Evolutionary conservation across 2,329 filamentous ascomycete species (phyloP), one percentile per base, ranked within the genome.

Genomic region (Ascochyta lentis): DNA sequence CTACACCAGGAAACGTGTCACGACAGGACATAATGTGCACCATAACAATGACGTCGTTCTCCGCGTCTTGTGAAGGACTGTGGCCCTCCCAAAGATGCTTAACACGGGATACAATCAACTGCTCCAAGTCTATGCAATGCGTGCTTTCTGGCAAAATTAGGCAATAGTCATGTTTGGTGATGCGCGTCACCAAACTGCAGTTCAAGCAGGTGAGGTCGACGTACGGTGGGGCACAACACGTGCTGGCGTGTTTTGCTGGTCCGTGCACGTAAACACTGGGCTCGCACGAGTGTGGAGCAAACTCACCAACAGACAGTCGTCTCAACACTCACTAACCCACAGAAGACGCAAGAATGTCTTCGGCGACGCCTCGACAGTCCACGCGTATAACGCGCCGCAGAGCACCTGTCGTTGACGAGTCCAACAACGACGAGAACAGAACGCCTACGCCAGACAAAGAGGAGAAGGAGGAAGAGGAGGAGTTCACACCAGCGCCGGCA

Each of bases 401-500:
- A 66, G 69, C 69, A 16, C 85, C 89, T 46, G 83, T 96, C 43
- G 80, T 93, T 56, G 92, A 96, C 63, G 92, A 88, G 8, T 82
- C 85, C 19, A 84, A 86, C 23, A 91, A 94, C 38, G 91, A 96
- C 55, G 90, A 92, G 53, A 86, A 89, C 61, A 80, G 86, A 50
- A 77, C 82, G 35, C 80, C 84, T 66, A 80, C 83, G 59, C 63
- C 65, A 15, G 12, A 29, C 9, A 29, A 15, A 31, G 60, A 67
- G 35, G 81, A 85, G 68, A 82, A 84, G 56, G 80, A 86, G 31
- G 81, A 85, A 15, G 83, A 90, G 61, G 89, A 93, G 45, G 91
- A 96, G 45, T 95, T 92, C 68, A 89, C 89, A 40, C 92, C 92
- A 2, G 89, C 89, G 42, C 84, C 89, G 1, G 89, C 89, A 43